Percentiles rank a stretch among this genome's conserved stretches.
Evolutionary conservation across 768 basidiomycete species (phyloP).

Genomic region (Nidularia pulvinata): DNA sequence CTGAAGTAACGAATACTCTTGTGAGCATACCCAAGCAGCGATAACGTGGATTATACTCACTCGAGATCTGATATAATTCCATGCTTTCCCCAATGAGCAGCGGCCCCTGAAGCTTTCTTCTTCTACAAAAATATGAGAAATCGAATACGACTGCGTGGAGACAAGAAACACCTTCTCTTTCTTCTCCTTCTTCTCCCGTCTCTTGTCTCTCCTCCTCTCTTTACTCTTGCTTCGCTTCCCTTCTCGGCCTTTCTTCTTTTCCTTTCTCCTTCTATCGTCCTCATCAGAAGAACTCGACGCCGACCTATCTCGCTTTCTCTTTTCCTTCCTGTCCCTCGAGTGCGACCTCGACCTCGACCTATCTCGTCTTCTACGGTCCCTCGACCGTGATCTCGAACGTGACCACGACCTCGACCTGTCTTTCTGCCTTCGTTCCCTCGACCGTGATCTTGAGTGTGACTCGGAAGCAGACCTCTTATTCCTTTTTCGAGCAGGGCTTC

Average conservation of each 20-base stretch:
- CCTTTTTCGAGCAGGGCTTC: constrained; percentile 27
- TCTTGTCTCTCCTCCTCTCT: constrained; percentile 31
- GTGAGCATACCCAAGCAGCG: background rate
- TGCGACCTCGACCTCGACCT: constrained; percentile 27
- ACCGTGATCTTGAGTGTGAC: no score
- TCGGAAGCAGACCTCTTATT: constrained; percentile 18
- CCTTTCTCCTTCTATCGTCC: constrained; percentile 38
- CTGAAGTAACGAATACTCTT: constrained; percentile 37
- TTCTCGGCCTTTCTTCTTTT: constrained; percentile 48
- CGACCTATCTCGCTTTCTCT: constrained; percentile 20
- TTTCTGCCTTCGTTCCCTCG: constrained; percentile 8
- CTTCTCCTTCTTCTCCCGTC: constrained; percentile 71
- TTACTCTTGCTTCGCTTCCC: constrained; percentile 12
- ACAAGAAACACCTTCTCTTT: constrained; percentile 49
- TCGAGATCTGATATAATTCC: constrained; percentile 86
- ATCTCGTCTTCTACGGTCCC: constrained; percentile 9
- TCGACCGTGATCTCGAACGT: constrained; percentile 12
- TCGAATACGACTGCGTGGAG: constrained; percentile 1
- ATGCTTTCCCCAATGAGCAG: constrained; percentile 87
- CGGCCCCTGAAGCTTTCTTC: constrained; percentile 40
- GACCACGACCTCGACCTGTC: constrained; percentile 21
- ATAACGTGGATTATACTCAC: constrained; percentile 51
- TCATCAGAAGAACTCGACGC: constrained; percentile 34
- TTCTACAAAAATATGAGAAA: constrained; percentile 30
- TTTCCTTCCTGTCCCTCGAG: constrained; percentile 18